Base-by-base conservation (phyloP, 495 filamentous ascomycete species). In the Annulohypoxylon bovei region DNA sequence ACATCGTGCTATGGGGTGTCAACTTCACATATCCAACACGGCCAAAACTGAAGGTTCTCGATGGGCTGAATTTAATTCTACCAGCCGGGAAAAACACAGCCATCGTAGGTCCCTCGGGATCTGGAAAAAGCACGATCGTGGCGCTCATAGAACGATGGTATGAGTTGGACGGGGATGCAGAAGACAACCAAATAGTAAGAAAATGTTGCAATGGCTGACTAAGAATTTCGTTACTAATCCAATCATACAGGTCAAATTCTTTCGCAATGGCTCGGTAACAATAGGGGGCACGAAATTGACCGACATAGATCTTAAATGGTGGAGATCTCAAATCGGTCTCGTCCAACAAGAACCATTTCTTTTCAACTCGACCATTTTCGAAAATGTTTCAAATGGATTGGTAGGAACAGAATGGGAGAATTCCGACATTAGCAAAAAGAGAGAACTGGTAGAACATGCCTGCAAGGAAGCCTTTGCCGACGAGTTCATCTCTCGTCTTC, bases 71-170 rank as follows among this genome's bases (percentile, higher is more conserved):
- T 44, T 63, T 91, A 5, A 78, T 73, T 0, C 82, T 92, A 12
- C 89, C 90, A 5, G 89, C 93, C 4, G 93, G 94, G 1, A 93
- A 95, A 75, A 89, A 89, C 16, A 92, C 91, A 16, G 93, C 94
- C n/a, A 84, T 98, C 50, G 92, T 95, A 49, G 91, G 94, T 1
- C 87, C 93, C 18, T 91, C 89, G 1, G 91, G 91, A 4, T 90
- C 88, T 16, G 91, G 91, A 6, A 94, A 81, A 72, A 89, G 86
- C 61, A 93, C 90, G 0, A 86, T 93, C 40, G 86, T 91, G 0
- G 86, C 82, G 0, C 75, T 93, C 23, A 69, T 91, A 14, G 86
- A 90, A 72, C 76, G 91, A 58, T 91, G 86, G 83, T 93, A 93
- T 70, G 81, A 86, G 47, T 72, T 83, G 3, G 80, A 88, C 9